Evolutionary conservation across 257 asterid genomes (phyloP), one percentile per base, ranked within the genome.

Genomic region (Solanum pinnatisectum): DNA sequence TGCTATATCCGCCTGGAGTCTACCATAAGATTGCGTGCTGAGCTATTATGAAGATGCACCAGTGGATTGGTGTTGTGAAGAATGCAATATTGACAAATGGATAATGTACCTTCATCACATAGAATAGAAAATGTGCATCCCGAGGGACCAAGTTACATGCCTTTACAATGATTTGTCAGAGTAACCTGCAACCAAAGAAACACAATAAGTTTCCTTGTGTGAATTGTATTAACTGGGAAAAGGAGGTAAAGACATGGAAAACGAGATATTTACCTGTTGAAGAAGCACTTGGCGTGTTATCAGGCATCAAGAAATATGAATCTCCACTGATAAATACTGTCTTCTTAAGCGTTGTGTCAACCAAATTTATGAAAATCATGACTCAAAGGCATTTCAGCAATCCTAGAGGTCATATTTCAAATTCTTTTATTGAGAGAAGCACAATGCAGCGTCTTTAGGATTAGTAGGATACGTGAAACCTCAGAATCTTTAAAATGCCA

Each of bases 11-110:
- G n/a, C n/a, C n/a, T n/a, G n/a, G n/a, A n/a, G n/a, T n/a, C n/a
- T n/a, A n/a, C n/a, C n/a, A n/a, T n/a, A n/a, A n/a, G n/a, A 95
- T 88, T 95, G 97, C 92, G 88, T 91, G 91, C 67, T 81, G 84
- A 63, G 56, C 42, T 27, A 2, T 71, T 56, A 10, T 70, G 87
- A 40, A 89, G 82, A 84, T 44, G 35, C 32, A 8, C 76, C 87
- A 23, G 60, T 71, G 12, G 89, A 85, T 56, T 95, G 98, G 97
- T 49, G 11, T 14, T 95, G 98, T 87, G 90, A 91, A 59, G 92
- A 88, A 59, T 95, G 96, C 49, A 87, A 77, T 52, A 71, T 35
- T 11, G 72, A 67, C 63, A 71, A 85, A 63, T 79, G 79, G 68
- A 33, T 67, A 56, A 59, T 63, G 84, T 87, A 30, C 30, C 90